These are phyloP conservation scores for Schrenkiella parvula DNA, from an alignment of 345 rosid species.

Conservation along the genomic window DNA sequence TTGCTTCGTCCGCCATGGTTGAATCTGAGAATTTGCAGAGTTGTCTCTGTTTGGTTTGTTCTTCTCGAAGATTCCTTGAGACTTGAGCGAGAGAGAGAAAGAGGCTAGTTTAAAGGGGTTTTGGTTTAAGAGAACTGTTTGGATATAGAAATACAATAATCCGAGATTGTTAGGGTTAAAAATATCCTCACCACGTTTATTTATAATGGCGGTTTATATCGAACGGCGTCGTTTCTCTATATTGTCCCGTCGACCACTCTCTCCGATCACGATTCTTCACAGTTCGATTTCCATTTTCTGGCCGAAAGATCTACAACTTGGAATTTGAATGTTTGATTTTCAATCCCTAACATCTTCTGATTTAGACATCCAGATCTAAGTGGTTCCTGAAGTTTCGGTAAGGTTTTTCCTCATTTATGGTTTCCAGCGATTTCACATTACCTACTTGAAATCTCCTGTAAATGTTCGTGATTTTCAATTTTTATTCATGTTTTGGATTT, in stretches of 20 bases:
- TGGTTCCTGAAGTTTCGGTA: background rate
- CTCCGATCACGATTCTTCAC: slow-evolving; percentile 11
- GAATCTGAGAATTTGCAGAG: slow-evolving; percentile 6
- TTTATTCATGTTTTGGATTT: background rate
- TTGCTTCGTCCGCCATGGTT: slow-evolving; percentile 72
- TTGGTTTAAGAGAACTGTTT: slow-evolving; percentile 3
- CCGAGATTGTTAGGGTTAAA: background rate
- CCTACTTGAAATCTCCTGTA: background rate
- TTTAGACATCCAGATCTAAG: background rate
- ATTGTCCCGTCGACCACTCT: background rate
- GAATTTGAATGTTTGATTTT: background rate
- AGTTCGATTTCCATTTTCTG: slow-evolving; percentile 1
- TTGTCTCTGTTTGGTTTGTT: background rate
- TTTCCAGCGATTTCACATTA: background rate
- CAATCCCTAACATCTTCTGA: background rate
- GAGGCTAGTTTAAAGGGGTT: slow-evolving; percentile 25
- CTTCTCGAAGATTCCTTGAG: slow-evolving; percentile 10
- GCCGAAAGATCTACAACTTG: background rate
- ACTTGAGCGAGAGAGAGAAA: background rate
- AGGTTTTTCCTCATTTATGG: background rate
- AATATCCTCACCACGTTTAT: background rate
- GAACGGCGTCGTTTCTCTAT: background rate
- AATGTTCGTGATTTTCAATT: background rate
- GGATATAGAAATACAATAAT: background rate
- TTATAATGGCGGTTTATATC: background rate